Evolutionary conservation across 2,329 filamentous ascomycete species (phyloP).

Genomic region (Fusarium drepaniforme): DNA sequence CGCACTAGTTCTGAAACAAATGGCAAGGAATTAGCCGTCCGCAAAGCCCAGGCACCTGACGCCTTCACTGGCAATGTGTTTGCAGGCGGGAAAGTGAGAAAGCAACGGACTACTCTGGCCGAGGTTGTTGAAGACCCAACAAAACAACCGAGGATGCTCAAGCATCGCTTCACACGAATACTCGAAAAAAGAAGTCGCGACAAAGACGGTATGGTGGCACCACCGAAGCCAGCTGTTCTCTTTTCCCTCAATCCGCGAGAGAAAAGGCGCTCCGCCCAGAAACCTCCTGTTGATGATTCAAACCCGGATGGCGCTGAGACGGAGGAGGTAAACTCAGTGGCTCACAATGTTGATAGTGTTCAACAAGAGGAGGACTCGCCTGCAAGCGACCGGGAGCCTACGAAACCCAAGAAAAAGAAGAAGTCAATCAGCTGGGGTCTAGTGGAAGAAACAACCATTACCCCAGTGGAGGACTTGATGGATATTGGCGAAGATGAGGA

Average conservation of each 20-base stretch:
- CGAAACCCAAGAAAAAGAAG: constrained; percentile 38
- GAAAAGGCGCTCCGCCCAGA: background rate
- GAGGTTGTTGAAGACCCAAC: constrained; percentile 56
- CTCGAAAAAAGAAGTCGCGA: constrained; percentile 58
- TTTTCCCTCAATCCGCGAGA: constrained; percentile 48
- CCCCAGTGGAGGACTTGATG: constrained; percentile 43
- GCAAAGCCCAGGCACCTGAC: constrained; percentile 19
- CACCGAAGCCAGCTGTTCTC: constrained; percentile 48
- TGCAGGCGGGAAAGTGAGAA: constrained; percentile 54
- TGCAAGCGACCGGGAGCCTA: background rate
- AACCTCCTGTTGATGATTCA: background rate
- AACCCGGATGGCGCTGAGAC: constrained; percentile 1
- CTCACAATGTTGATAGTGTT: constrained; percentile 15
- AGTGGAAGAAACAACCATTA: constrained; percentile 29
- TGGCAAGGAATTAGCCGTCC: constrained; percentile 16
- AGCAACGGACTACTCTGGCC: constrained; percentile 50
- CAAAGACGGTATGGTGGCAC: constrained; percentile 55
- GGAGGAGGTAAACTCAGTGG: constrained; percentile 19
- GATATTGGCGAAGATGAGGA: constrained; percentile 30
- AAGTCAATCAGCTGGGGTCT: constrained; percentile 44
- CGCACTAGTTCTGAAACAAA: constrained; percentile 5
- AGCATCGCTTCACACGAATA: constrained; percentile 50
- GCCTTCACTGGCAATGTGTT: constrained; percentile 58
- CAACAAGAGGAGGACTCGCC: constrained; percentile 3
- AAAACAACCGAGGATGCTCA: constrained; percentile 57